phyloP scores from a whole-genome alignment of 2,329 filamentous ascomycete species.

The Neofusicoccum ribis region DNA sequence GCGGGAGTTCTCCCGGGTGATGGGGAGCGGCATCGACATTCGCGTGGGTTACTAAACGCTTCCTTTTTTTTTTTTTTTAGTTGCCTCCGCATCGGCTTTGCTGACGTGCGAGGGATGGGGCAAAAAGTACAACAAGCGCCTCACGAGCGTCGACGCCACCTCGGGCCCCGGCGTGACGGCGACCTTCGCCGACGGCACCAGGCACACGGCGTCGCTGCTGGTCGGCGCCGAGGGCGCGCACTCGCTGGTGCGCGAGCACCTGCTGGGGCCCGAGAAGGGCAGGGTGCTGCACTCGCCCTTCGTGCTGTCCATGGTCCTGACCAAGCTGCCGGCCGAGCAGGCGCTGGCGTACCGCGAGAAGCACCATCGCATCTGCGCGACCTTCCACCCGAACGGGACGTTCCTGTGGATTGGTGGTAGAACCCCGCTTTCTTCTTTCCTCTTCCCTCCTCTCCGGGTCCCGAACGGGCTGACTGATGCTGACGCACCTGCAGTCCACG shows the following conservation, averaged over 20 bases:
- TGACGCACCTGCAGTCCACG: background rate
- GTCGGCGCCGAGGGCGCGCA: slow-evolving; percentile 38
- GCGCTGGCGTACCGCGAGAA: slow-evolving; percentile 46
- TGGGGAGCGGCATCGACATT: slow-evolving; percentile 33
- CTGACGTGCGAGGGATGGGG: background rate
- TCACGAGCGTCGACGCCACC: slow-evolving; percentile 36
- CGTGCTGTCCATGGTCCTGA: slow-evolving; percentile 48
- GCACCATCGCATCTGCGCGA: slow-evolving; percentile 47
- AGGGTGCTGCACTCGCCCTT: slow-evolving; percentile 44
- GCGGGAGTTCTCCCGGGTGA: slow-evolving; percentile 35
- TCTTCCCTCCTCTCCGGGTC: background rate
- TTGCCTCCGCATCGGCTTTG: too few species aligned
- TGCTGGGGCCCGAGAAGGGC: slow-evolving; percentile 30
- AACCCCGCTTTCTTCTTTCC: slow-evolving; percentile 15
- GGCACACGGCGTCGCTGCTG: slow-evolving; percentile 33
- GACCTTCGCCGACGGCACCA: slow-evolving; percentile 35
- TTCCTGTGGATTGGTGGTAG: slow-evolving; percentile 31
- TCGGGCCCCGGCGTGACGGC: slow-evolving; percentile 36
- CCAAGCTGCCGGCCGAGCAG: slow-evolving; percentile 43
- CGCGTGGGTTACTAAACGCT: background rate
- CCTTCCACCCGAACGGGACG: slow-evolving; percentile 46
- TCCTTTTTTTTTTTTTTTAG: too few species aligned
- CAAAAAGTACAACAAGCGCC: slow-evolving; percentile 38
- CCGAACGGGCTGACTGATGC: background rate
- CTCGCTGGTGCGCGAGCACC: slow-evolving; percentile 18